phyloP scores from a whole-genome alignment of 202 grass and related monocot species.

The Carex arenaria region DNA sequence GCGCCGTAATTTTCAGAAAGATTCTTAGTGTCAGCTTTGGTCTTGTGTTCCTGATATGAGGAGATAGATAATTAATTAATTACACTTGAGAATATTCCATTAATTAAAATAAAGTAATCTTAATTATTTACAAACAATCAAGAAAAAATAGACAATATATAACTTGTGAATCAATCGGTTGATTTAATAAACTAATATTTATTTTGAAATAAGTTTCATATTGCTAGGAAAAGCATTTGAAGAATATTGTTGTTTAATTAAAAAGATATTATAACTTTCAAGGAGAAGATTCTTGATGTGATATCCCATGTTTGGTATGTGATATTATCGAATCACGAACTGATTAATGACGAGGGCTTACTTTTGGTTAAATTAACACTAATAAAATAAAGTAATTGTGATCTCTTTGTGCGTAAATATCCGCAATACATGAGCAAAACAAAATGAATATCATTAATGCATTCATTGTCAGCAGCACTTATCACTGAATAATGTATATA shows the following conservation, averaged over 20 bases:
- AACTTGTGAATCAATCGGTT: background rate
- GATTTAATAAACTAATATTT: background rate
- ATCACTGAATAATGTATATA: background rate
- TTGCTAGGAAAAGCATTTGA: background rate
- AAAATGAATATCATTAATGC: background rate
- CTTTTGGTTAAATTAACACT: conserved; percentile 3
- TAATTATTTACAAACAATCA: background rate
- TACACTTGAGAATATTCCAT: background rate
- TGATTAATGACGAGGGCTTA: background rate
- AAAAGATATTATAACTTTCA: background rate
- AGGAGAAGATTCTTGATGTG: conserved; percentile 13
- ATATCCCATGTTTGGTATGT: background rate
- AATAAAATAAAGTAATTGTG: background rate
- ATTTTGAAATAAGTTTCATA: background rate
- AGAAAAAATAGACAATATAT: too few relatives aligned
- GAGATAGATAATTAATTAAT: background rate
- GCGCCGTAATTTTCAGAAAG: conserved; percentile 70
- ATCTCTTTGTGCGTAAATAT: background rate
- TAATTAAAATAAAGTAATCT: background rate
- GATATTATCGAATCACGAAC: background rate
- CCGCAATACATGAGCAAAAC: background rate
- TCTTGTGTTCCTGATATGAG: conserved; percentile 29
- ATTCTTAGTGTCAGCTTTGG: conserved; percentile 60
- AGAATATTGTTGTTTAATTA: background rate
- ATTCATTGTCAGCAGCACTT: conserved; percentile 17